Evolutionary conservation across 1,139 yeast genomes (phyloP).

Genomic region (Suhomyces choctaworum): DNA sequence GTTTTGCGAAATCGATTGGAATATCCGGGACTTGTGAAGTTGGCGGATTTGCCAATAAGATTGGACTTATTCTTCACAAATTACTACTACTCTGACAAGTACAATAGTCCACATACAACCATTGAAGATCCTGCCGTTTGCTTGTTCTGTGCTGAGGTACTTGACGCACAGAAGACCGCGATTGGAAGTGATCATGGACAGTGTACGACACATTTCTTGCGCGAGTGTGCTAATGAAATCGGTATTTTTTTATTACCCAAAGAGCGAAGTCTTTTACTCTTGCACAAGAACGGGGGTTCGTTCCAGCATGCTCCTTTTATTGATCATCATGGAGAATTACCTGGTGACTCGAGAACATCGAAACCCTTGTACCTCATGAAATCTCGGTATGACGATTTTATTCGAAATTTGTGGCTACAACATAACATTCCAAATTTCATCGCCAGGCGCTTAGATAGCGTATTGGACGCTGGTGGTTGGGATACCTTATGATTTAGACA

Average conservation of each 20-base stretch:
- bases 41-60: constrained; percentile 64
- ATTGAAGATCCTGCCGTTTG: constrained; percentile 84
- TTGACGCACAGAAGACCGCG: constrained; percentile 63
- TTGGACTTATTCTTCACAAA: constrained; percentile 70
- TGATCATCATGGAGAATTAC: constrained; percentile 85
- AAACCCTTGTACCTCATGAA: constrained; percentile 69
- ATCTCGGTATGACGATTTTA: constrained; percentile 66
- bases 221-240: constrained; percentile 66
- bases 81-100: constrained; percentile 48
- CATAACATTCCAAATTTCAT: constrained; percentile 78
- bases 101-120: constrained; percentile 39
- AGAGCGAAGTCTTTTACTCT: constrained; percentile 65
- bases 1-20: constrained; percentile 38
- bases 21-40: constrained; percentile 65
- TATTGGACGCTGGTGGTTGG: constrained; percentile 93
- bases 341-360: constrained; percentile 70
- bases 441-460: constrained; percentile 76
- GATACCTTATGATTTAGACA: constrained; percentile 61
- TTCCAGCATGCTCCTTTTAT: constrained; percentile 83
- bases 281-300: constrained; percentile 75
- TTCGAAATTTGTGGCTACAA: constrained; percentile 70
- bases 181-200: constrained; percentile 59
- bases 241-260: constrained; percentile 83
- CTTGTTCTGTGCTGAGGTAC: constrained; percentile 71
- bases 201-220: constrained; percentile 62